A percentile compares a stretch with the other conserved stretches of the same genome.
phyloP scores from a whole-genome alignment of 2,329 filamentous ascomycete genomes.

The Diaporthe sp. region DNA sequence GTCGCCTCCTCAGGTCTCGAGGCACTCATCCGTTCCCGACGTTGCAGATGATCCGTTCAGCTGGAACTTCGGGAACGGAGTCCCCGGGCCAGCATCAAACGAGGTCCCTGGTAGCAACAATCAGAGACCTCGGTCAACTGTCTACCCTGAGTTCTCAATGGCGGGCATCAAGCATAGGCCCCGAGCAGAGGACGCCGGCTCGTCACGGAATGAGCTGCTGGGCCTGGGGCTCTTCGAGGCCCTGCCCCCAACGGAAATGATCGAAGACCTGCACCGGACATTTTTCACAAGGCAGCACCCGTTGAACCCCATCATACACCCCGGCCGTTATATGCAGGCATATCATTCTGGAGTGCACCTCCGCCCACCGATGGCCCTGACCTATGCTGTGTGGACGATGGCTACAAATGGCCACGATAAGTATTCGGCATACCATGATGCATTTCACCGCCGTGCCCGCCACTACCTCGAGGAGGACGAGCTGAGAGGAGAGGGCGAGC shows the following conservation, averaged over 20 bases:
- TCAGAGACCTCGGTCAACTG: constrained; percentile 8
- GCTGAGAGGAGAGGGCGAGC: constrained; percentile 85
- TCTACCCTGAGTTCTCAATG: not conserved
- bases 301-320: constrained; percentile 81
- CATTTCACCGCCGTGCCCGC: constrained; percentile 84
- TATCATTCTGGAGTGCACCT: constrained; percentile 78
- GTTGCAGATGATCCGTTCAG: constrained; percentile 1
- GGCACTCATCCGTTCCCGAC: not conserved
- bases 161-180: constrained; percentile 12
- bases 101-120: no score
- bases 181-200: constrained; percentile 15
- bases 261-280: constrained; percentile 82
- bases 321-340: constrained; percentile 77
- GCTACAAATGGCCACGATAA: constrained; percentile 78
- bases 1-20: constrained; percentile 18
- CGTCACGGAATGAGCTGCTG: constrained; percentile 73
- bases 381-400: constrained; percentile 90
- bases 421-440: constrained; percentile 76
- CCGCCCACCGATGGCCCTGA: constrained; percentile 83
- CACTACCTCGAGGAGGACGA: constrained; percentile 88
- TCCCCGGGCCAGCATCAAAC: not conserved
- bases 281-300: constrained; percentile 83
- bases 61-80: constrained; percentile 10
- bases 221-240: constrained; percentile 84
- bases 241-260: constrained; percentile 80